Evolutionary conservation across 257 asterid species (phyloP).

Genomic region (Solanum microdontum): DNA sequence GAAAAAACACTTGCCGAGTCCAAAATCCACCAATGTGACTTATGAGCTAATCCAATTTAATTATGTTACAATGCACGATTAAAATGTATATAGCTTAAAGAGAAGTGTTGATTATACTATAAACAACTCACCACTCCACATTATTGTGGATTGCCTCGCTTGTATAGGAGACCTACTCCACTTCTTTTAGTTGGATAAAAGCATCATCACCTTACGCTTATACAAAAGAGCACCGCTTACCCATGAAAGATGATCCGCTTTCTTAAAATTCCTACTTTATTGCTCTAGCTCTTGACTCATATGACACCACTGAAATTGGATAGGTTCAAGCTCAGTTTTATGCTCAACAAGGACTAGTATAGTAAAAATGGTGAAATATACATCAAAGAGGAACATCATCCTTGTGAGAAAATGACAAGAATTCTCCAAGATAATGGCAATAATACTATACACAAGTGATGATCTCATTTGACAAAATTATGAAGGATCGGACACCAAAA

Average conservation of each 20-base stretch:
- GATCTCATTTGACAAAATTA: neutral
- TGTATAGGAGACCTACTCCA: neutral
- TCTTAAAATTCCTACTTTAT: neutral
- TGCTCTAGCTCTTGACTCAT: neutral
- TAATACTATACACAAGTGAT: neutral
- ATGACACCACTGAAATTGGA: neutral
- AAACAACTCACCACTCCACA: neutral
- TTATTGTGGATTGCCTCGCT: neutral
- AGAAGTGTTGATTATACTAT: too few relatives aligned
- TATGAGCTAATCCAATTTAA: neutral
- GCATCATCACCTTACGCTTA: neutral
- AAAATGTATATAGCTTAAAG: neutral
- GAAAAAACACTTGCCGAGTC: too few relatives aligned
- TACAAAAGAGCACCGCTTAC: neutral
- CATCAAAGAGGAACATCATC: neutral
- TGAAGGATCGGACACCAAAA: neutral
- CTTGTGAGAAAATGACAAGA: neutral
- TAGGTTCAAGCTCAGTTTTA: neutral
- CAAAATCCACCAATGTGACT: neutral
- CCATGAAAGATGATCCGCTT: neutral
- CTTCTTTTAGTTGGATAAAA: neutral
- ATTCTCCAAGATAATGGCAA: neutral
- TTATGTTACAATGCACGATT: too few relatives aligned
- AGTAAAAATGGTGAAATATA: neutral
- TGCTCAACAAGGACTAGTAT: neutral